Base-by-base conservation (phyloP, 148 eudicot genomes). In the Amaranthus palmeri region DNA sequence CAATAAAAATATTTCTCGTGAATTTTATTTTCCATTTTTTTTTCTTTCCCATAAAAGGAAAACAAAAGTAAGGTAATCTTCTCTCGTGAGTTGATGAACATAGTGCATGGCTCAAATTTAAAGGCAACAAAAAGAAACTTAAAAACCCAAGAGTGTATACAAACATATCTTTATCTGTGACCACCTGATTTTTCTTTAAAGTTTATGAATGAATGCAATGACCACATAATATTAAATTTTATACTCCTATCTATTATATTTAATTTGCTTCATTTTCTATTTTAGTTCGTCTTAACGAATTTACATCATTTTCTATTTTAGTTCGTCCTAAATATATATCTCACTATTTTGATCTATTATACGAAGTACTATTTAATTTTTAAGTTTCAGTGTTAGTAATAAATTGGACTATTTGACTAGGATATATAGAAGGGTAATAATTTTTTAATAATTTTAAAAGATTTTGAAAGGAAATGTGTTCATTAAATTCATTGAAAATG, bases 161-260 rank as follows among this genome's bases (percentile, higher is more conserved):
- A 8, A 43, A 61, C 56, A 47, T 56, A 36, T 67, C 71, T 11
- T 61, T 25, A 68, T 68, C 73, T 18, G 72, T 72, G 68, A 75
- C 73, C 78, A 69, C 73, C 59, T 44, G 64, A 57, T 25, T 25
- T 25, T 25, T 25, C 36, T 0, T 25, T 55, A 42, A 13, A 54
- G 9, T 7, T 69, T 69, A 36, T 25, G 36, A 25, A 17, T 7
- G 10, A 10, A 8, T 70, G 42, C 12, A 8, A 14, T 57, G 61
- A 57, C 61, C 61, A 57, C 61, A 57, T 25, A 57, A 57, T 3
- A 18, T 25, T 17, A 6, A 2, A 58, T 17, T 58, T 12, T 58
- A 40, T 58, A 42, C 0, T 18, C 3, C 14, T 17, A 58, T 42
- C 61, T 18, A 58, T 17, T 58, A 58, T 25, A 25, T 25, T 25